Evolutionary conservation across 2,329 filamentous ascomycete species (phyloP).

Genomic region (Cladosporium sp.): DNA sequence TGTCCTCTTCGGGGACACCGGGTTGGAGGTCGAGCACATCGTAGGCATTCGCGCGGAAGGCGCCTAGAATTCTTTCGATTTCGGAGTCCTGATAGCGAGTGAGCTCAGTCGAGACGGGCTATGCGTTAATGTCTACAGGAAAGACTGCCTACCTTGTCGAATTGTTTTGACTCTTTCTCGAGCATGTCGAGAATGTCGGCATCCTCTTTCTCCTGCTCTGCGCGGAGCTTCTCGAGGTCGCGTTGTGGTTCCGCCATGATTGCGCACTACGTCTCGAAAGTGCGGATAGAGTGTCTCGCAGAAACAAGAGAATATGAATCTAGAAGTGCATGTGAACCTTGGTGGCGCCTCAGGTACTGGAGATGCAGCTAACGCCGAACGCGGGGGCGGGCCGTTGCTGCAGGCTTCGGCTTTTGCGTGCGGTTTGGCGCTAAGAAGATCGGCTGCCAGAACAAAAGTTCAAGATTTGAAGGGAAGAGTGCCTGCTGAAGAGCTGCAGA

Average conservation of each 20-base stretch:
- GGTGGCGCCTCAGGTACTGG: too few relatives aligned
- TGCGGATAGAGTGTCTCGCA: neutral
- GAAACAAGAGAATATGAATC: too few relatives aligned
- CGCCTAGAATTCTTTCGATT: constrained; percentile 87
- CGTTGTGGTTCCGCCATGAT: constrained; percentile 25
- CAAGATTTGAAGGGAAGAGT: neutral
- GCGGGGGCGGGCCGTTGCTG: constrained; percentile 1
- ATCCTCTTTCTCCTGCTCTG: constrained; percentile 43
- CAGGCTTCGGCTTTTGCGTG: neutral
- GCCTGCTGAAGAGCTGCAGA: neutral
- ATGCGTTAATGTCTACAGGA: neutral
- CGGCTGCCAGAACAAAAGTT: constrained; percentile 3
- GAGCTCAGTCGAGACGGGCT: neutral
- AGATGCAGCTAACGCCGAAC: neutral
- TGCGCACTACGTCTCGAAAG: neutral
- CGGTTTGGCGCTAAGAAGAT: neutral
- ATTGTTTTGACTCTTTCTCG: constrained; percentile 82
- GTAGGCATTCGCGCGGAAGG: constrained; percentile 82
- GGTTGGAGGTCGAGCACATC: constrained; percentile 93
- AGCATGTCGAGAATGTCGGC: constrained; percentile 75
- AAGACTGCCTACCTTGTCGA: constrained; percentile 65
- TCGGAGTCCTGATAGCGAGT: constrained; percentile 69
- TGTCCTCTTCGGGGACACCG: constrained; percentile 91
- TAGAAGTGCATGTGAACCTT: neutral
- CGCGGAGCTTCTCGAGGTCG: constrained; percentile 26